Evolutionary conservation across 352 stramenopile genomes (phyloP), one percentile per base, ranked within the genome.

Genomic region (Pythium utonaiense): DNA sequence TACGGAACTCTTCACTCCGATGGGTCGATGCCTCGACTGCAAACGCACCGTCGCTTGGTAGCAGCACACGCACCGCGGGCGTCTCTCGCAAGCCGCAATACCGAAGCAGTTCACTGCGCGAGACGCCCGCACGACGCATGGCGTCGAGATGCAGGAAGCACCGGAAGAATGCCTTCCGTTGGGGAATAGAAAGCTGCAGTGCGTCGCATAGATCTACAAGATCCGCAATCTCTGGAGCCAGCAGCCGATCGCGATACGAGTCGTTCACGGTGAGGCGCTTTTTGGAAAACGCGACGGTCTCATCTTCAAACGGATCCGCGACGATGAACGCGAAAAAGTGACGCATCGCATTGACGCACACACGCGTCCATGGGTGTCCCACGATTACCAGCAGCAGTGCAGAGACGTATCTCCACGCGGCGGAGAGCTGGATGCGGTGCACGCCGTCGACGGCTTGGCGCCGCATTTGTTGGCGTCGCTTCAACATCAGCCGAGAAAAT

Each of bases 71-170:
- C 0, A 67, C 69, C 1, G 76, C 56, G 2, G 70, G 65, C 1
- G 74, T 78, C 6, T 61, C 54, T 36, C 71, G 68, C 22, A 90
- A 50, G 49, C 61, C 67, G 51, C 76, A 90, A 45, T 86, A 87
- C 2, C 80, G 78, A 45, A 88, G 50, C 14, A 90, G 57, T 51
- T 90, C 80, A 1, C 47, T 52, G 3, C 78, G 67, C 3, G 80
- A 77, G 17, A 90, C 57, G 6, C 70, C 76, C 1, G 76, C 75
- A 14, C 77, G 74, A 0, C 80, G 76, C 70, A 84, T 69, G 42
- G 67, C 82, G 59, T 90, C 80, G 19, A 90, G 56, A 30, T 83
- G 76, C 27, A 80, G 41, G 49, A 90, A 90, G 49, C 72, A 86
- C 25, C 73, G 76, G 30, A 89, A 89, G 27, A 84, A 79, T 14